A percentile compares a stretch with the other conserved stretches of the same genome.
These are phyloP conservation scores for Coemansia sp. DNA, from an alignment of 192 early-diverging fungal genomes.

Conservation along the genomic window DNA sequence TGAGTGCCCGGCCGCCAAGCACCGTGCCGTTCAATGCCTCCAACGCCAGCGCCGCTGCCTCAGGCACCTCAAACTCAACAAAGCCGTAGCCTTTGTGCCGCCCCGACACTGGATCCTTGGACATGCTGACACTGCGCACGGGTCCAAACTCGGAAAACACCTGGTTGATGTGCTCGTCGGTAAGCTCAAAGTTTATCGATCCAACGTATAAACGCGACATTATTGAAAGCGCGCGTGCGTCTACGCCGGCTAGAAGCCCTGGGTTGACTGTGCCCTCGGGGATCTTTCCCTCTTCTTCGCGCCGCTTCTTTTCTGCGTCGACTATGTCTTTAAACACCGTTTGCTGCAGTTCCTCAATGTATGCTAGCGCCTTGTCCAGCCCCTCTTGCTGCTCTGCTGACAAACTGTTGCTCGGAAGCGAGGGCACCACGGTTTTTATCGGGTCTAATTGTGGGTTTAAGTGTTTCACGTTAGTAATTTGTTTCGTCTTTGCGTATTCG, in stretches of 20 bases:
- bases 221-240: slow-evolving; percentile 42
- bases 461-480: too few species aligned
- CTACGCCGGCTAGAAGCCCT: slow-evolving; percentile 38
- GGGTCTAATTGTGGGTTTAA: too few species aligned
- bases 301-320: slow-evolving; percentile 23
- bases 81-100: slow-evolving; percentile 89
- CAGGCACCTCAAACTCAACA: slow-evolving; percentile 84
- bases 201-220: slow-evolving; percentile 74
- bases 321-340: slow-evolving; percentile 44
- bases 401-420: slow-evolving; percentile 19
- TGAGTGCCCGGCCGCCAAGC: slow-evolving; percentile 74
- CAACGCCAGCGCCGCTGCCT: slow-evolving; percentile 78
- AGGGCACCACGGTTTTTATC: neutral
- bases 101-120: slow-evolving; percentile 67
- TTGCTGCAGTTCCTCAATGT: slow-evolving; percentile 46
- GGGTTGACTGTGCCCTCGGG: slow-evolving; percentile 30
- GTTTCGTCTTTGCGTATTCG: too few species aligned
- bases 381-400: slow-evolving; percentile 33
- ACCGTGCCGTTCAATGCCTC: slow-evolving; percentile 78
- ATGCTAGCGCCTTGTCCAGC: slow-evolving; percentile 39
- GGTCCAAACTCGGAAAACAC: slow-evolving; percentile 78
- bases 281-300: slow-evolving; percentile 17
- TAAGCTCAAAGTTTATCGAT: slow-evolving; percentile 83
- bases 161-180: slow-evolving; percentile 71
- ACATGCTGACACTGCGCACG: slow-evolving; percentile 75